phyloP scores from a whole-genome alignment of 108 stramenopile species.

The Nannochloropsis salina region DNA sequence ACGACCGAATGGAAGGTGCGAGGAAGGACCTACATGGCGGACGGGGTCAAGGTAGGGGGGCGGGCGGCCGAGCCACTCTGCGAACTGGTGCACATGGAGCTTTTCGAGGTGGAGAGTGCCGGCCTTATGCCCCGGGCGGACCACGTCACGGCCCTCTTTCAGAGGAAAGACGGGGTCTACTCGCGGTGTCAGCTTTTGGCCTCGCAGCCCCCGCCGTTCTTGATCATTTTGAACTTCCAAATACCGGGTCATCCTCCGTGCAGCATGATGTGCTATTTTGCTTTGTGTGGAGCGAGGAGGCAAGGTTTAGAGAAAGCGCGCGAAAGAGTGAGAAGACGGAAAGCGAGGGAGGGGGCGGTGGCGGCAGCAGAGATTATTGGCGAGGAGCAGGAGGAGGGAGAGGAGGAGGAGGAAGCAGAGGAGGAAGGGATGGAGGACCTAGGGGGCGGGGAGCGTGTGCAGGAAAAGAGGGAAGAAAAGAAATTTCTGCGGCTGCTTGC shows the following conservation, averaged over 20 bases:
- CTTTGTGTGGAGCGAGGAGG: not conserved
- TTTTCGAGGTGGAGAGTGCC: constrained; percentile 17
- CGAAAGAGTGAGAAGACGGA: not conserved
- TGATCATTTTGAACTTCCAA: constrained; percentile 24
- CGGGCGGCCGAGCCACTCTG: not conserved
- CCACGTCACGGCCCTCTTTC: not conserved
- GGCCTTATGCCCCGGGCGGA: not conserved
- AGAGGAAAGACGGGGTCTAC: constrained; percentile 1
- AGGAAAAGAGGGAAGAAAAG: not conserved
- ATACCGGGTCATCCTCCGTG: not conserved
- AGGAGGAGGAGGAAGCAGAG: not conserved
- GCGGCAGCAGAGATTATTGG: not conserved
- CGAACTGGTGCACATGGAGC: constrained; percentile 20
- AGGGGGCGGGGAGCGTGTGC: not conserved
- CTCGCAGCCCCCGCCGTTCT: not conserved
- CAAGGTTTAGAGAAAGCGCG: not conserved
- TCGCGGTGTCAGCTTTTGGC: not conserved
- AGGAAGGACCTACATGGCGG: constrained; percentile 20
- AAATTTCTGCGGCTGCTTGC: not conserved
- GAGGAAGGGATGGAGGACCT: not conserved
- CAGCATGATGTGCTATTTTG: constrained; percentile 20
- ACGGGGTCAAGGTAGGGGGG: constrained; percentile 19
- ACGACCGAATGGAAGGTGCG: constrained; percentile 20
- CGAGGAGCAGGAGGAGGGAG: not conserved
- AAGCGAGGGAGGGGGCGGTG: not conserved